Base-by-base conservation (phyloP, 2,329 filamentous ascomycete species). In the Paecilomyces sp. region DNA sequence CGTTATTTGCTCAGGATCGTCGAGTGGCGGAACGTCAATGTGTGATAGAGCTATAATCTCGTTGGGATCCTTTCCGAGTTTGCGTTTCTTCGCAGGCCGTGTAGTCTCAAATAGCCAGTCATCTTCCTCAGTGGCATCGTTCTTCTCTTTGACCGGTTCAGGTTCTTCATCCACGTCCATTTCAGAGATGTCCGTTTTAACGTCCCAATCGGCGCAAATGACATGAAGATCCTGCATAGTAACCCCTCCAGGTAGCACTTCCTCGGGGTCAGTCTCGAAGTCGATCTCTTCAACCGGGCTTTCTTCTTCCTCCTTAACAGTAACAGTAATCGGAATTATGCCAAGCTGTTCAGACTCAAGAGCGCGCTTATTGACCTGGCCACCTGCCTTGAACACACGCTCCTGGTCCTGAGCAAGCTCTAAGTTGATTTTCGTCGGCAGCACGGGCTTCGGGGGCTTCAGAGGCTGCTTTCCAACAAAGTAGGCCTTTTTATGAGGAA, bases 401-500 rank as follows among this genome's bases (percentile, higher is more conserved):
- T 96, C 91, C 65, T 96, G 90, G 67, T 97, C 94, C 54, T 85
- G 83, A 2, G 90, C 89, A 34, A 97, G 79, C 62, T 99, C 94
- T 13, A 99, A 81, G 62, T 86, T 92, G 59, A 96, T 82, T 74
- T 99, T 99, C 22, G 89, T 92, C 0, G 92, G 91, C 4, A 92
- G 83, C 3, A 97, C 81, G 15, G 90, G 82, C 74, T 92, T 94
- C 0, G 92, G 90, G 50, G 87, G 87, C 74, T 92, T 96, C 1
- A 81, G 65, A 0, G 92, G 91, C 47, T 86, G 85, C 74, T 96
- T 94, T 59, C 89, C 88, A 62, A 89, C 83, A 74, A 90, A 93
- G 58, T 86, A 82, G 1, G 91, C 89, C 66, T 87, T 87, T 72
- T 92, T 92, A 5, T 89, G 87, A 2, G 91, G 91, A 36, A 99